Evolutionary conservation across 306 rosid species (phyloP).

Genomic region (Cicer bijugum): DNA sequence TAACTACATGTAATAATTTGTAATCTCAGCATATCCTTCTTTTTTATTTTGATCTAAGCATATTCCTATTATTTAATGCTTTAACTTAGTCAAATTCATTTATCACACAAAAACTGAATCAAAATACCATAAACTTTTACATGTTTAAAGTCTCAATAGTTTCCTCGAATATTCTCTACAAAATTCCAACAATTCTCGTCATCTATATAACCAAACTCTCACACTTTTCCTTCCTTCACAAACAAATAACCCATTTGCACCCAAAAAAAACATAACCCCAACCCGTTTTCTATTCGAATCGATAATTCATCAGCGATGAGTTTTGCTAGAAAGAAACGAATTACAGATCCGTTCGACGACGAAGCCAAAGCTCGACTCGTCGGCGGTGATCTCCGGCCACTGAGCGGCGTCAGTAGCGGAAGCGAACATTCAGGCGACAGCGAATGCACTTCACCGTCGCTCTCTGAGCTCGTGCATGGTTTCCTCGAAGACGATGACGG

Average conservation of each 20-base stretch:
- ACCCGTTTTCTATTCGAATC: background rate
- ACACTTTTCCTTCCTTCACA: background rate
- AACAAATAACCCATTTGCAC: background rate
- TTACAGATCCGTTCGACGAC: conserved; percentile 72
- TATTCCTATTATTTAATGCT: background rate
- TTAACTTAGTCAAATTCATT: background rate
- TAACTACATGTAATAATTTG: background rate
- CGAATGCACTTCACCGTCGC: conserved; percentile 54
- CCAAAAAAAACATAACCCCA: background rate
- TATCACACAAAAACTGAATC: background rate
- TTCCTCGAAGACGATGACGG: conserved; percentile 51
- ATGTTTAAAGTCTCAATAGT: background rate
- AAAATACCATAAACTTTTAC: background rate
- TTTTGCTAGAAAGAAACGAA: conserved; percentile 55
- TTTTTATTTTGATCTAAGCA: no score
- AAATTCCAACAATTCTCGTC: conserved; percentile 27
- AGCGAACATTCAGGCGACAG: conserved; percentile 71
- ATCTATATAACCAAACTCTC: conserved; percentile 31
- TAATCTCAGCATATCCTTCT: conserved; percentile 45
- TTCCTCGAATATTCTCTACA: conserved; percentile 51
- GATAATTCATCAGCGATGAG: conserved; percentile 40
- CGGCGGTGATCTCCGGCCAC: conserved; percentile 46
- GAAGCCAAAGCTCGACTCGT: conserved; percentile 67
- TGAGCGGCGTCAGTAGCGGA: conserved; percentile 66
- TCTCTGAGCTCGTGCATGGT: conserved; percentile 71